These are phyloP conservation scores for Eimeria praecox DNA, from an alignment of 169 alveolate genomes.

Conservation along the genomic window DNA sequence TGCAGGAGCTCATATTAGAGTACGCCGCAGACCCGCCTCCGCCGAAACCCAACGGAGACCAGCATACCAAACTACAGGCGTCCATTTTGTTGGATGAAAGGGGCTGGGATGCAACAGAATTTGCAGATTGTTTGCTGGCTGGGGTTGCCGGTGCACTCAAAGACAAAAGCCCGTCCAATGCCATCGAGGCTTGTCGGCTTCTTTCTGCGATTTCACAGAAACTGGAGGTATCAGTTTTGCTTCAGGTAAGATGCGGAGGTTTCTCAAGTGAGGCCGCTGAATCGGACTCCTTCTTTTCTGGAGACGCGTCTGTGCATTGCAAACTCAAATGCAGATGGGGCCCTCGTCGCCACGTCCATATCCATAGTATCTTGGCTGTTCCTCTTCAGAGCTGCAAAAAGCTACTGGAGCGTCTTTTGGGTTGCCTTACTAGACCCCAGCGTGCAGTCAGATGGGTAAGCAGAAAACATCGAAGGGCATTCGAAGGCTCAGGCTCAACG, in stretches of 20 bases:
- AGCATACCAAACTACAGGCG: neutral
- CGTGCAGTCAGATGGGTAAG: conserved; percentile 69
- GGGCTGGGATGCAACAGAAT: conserved; percentile 69
- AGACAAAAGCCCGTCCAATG: conserved; percentile 73
- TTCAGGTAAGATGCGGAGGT: neutral
- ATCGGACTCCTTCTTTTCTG: neutral
- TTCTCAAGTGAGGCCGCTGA: neutral
- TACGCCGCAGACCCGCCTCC: conserved; percentile 59
- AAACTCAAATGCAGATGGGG: neutral
- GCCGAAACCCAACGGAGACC: neutral
- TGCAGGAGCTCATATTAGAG: conserved; percentile 53
- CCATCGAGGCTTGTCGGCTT: conserved; percentile 70
- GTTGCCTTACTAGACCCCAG: conserved; percentile 72
- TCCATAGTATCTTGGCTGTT: neutral
- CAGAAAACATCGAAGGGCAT: neutral
- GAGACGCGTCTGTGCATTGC: neutral
- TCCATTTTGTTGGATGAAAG: neutral
- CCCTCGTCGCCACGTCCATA: neutral
- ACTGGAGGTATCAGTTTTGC: conserved; percentile 6
- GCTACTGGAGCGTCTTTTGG: conserved; percentile 40
- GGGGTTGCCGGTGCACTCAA: conserved; percentile 59
- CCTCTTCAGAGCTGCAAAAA: conserved; percentile 45
- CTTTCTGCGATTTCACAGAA: conserved; percentile 49
- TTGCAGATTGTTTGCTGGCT: conserved; percentile 63
- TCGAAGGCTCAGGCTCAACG: neutral